Evolutionary conservation across 225 moss, liverwort and hornwort species (phyloP), one percentile per base, ranked within the genome.

Genomic region (Straminergon stramineum): DNA sequence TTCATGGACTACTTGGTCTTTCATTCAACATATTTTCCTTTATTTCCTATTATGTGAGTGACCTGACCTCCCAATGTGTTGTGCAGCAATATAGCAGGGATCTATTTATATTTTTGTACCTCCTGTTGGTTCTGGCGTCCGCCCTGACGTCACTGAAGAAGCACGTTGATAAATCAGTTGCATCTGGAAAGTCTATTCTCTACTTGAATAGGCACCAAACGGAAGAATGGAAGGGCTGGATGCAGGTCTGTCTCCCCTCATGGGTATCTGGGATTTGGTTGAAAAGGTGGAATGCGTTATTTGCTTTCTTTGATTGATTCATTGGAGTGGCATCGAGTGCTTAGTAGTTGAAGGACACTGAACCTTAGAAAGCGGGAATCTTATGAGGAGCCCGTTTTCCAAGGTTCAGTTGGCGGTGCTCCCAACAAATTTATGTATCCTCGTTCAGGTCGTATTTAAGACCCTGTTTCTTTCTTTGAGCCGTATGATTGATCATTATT

Each of bases 141-240:
- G 94, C 89, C 41, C 51, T 94, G 55, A 97, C 99, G 31, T 99
- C 99, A 39, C 94, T 99, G 82, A 97, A 93, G 90, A 97, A 99
- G 92, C 99, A 97, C 86, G 92, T 81, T 58, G 95, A 96, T 66
- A 96, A 96, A 89, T 93, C 96, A 69, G 89, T 22, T 61, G 90
- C 95, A 69, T 81, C 95, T 87, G 91, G 95, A 67, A 96, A 96
- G 90, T 92, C 95, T 86, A 93, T 96, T 62, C 96, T 97, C 45
- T 97, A 95, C 82, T 94, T 99, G 79, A 99, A 99, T 79, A 93
- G 99, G 89, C 99, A 99, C 91, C 99, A 97, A 91, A 99, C 99
- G 15, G 99, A 99, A 93, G 99, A 99, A 89, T 99, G 99, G 99
- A 99, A 95, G 93, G 99, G 99, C 52, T 99, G 99, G 99, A 99